Percentiles rank a stretch among this genome's conserved stretches.
These are phyloP conservation scores for Cyclospora cayetanensis DNA, from an alignment of 169 alveolate species.

Conservation along the genomic window DNA sequence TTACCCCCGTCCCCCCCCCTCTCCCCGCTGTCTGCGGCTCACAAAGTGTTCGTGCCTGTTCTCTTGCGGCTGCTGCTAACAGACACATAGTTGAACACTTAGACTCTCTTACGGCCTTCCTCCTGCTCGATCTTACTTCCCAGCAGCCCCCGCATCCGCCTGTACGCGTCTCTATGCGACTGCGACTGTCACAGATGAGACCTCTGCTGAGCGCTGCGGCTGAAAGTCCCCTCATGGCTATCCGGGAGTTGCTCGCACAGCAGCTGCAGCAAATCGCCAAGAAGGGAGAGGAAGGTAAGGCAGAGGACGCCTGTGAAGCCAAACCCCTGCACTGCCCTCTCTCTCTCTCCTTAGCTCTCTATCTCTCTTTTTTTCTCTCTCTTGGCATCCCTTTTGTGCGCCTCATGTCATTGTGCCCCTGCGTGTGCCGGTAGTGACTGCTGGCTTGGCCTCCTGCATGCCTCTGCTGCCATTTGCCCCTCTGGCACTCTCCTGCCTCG, in stretches of 20 bases:
- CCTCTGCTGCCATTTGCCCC: background rate
- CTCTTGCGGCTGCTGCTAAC: background rate
- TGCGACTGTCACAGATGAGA: constrained; percentile 11
- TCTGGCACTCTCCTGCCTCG: background rate
- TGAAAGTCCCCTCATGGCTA: background rate
- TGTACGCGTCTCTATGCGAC: too few relatives aligned
- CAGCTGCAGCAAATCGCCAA: constrained; percentile 34
- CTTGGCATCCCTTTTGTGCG: too few relatives aligned
- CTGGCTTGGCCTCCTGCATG: background rate
- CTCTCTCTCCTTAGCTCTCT: background rate
- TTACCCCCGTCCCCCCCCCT: background rate
- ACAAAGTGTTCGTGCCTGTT: background rate
- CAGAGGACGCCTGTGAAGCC: background rate
- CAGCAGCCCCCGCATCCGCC: too few relatives aligned
- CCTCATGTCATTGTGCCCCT: too few relatives aligned
- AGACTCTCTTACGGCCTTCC: too few relatives aligned
- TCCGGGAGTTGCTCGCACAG: constrained; percentile 15
- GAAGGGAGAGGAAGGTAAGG: background rate
- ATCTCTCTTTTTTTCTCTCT: background rate
- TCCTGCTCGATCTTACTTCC: too few relatives aligned
- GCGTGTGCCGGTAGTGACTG: too few relatives aligned
- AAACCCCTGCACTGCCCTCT: background rate
- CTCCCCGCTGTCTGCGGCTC: background rate
- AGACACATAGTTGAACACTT: too few relatives aligned
- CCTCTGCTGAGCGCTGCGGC: constrained; percentile 31